Evolutionary conservation across 1,284 basidiomycete genomes (phyloP), one percentile per base, ranked within the genome.

Genomic region (Ustilago vetiveriae): DNA sequence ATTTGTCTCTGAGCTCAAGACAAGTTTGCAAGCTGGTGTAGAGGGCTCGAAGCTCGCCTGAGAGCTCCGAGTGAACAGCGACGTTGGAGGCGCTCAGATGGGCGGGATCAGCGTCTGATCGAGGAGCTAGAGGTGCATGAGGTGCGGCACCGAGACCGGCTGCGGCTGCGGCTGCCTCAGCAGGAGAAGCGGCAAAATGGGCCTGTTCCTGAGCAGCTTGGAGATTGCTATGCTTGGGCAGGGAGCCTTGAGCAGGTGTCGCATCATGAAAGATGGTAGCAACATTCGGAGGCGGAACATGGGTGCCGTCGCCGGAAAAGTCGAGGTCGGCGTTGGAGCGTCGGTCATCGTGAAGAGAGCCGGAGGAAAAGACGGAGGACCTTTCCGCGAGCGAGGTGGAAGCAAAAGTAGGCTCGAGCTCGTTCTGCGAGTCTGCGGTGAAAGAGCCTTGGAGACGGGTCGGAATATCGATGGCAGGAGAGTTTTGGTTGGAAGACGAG

Each of bases 1-100:
- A 82, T 62, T 79, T 78, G 50, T 81, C 76, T n/a, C 80, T 59
- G 19, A 82, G 74, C 40, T 65, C 44, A 22, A 81, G 60, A 48
- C 80, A 82, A 21, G 59, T 62, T 42, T 79, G 80, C 38, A 82
- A 49, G 47, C 67, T 74, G 7, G 50, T 42, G 60, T 80, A 80
- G 8, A 82, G 58, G 16, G 68, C 53, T 17, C 60, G 52, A 9
- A 79, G 72, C 50, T 82, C 80, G 16, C 67, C 57, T 5, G 78
- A 76, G 23, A 81, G 68, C 22, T 73, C 60, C 10, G 71, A 56
- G 29, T 66, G 67, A 16, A 63, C 58, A 22, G 67, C 62, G 26
- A 66, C 66, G 23, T 67, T 74, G 42, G 53, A 50, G 3, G 43
- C 63, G 19, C 40, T 46, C 45, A 57, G 35, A 10, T 63, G 47